Conservation (phyloP, 148 eudicot species). For the Salicornia ramosissima region DNA sequence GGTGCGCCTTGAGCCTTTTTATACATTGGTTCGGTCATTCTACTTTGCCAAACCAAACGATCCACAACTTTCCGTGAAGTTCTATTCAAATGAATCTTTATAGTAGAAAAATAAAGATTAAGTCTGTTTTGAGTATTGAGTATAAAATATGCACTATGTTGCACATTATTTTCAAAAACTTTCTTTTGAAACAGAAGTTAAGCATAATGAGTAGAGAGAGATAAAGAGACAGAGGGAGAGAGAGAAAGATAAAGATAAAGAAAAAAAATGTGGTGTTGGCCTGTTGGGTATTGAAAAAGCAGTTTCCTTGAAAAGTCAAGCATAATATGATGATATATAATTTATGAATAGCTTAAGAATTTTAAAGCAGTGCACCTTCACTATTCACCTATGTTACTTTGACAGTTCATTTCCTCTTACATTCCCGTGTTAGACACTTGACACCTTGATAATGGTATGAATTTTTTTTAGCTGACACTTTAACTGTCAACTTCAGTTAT, state of each 20-base stretch:
- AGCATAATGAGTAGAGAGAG: neutral
- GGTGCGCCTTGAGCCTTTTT: neutral
- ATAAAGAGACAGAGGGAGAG: neutral
- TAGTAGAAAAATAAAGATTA: neutral
- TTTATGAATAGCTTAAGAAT: neutral
- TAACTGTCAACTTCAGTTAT: no score
- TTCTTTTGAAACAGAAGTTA: neutral
- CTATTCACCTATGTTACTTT: no score
- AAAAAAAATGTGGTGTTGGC: neutral
- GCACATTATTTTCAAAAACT: no score
- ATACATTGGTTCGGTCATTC: neutral
- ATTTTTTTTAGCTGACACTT: no score
- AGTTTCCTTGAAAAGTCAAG: neutral
- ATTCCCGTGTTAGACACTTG: no score
- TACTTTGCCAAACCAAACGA: neutral
- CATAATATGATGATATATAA: neutral
- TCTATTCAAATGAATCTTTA: neutral
- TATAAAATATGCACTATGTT: neutral
- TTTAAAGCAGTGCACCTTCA: neutral
- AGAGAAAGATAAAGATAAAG: neutral
- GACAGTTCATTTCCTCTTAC: no score
- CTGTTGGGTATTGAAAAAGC: neutral
- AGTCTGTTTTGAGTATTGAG: neutral
- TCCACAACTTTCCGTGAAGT: neutral
- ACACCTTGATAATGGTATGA: no score